Conservation (phyloP, 163 green algal species). For the Chlorella variabilis region DNA sequence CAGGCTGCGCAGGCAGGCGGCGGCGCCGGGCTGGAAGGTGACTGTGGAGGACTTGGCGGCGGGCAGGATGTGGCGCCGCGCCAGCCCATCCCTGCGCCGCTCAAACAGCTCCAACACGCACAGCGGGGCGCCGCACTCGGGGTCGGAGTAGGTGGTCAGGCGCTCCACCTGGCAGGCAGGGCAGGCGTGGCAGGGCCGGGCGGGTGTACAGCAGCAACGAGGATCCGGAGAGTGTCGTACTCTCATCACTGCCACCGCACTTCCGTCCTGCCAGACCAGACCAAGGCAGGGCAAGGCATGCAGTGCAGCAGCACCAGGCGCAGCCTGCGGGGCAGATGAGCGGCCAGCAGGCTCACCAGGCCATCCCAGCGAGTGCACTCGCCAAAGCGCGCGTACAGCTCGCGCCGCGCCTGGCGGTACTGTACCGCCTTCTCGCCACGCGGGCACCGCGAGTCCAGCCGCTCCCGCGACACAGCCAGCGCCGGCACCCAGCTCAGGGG, state of each 20-base stretch:
- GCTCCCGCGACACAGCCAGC: constrained; percentile 72
- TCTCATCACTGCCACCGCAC: too few relatives aligned
- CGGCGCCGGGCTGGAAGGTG: constrained; percentile 5
- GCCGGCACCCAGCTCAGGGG: constrained; percentile 81
- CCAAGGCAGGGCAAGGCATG: too few relatives aligned
- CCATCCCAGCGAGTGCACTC: constrained; percentile 88
- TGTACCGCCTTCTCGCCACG: constrained; percentile 59
- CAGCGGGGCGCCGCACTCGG: background rate
- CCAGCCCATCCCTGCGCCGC: constrained; percentile 61
- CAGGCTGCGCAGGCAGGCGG: background rate
- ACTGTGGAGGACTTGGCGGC: background rate
- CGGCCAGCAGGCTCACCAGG: constrained; percentile 55
- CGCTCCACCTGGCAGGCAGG: constrained; percentile 42
- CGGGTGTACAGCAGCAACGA: constrained; percentile 13
- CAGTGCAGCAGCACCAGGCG: background rate
- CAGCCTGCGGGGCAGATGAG: background rate
- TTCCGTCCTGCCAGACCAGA: too few relatives aligned
- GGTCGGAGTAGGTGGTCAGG: constrained; percentile 15
- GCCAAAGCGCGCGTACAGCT: constrained; percentile 87
- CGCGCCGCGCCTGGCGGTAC: constrained; percentile 69
- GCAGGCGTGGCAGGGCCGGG: background rate
- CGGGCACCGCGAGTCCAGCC: constrained; percentile 87
- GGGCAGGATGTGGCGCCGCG: background rate
- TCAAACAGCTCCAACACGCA: constrained; percentile 59
- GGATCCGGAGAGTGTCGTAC: background rate